Conservation (phyloP, 2,329 filamentous ascomycete genomes). For the Colletotrichum nymphaeae region DNA sequence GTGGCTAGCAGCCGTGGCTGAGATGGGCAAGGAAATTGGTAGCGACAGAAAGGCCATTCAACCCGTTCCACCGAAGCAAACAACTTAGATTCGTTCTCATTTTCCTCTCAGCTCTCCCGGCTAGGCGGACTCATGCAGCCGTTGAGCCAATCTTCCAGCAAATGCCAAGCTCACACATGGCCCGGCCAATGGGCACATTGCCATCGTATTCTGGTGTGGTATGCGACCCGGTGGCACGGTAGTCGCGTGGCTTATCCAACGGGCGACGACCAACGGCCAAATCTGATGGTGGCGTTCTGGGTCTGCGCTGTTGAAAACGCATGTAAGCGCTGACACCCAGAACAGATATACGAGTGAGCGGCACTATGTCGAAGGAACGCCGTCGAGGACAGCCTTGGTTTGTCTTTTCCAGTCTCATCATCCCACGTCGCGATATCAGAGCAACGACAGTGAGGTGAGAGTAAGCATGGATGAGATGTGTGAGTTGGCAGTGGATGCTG, state of each 20-base stretch:
- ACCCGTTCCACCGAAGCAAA: not conserved
- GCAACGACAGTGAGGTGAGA: not conserved
- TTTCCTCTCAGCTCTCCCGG: not conserved
- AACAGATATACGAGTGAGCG: no score
- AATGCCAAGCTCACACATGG: not conserved
- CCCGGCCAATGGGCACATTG: not conserved
- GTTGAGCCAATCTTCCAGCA: no score
- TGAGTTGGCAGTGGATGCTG: not conserved
- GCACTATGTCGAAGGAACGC: no score
- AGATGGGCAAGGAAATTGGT: not conserved
- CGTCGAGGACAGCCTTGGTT: not conserved
- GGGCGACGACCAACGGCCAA: not conserved
- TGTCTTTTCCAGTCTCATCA: not conserved
- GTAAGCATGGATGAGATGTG: constrained; percentile 9
- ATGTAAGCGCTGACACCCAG: not conserved
- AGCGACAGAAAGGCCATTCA: not conserved
- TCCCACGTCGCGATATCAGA: not conserved
- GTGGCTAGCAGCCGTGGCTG: not conserved
- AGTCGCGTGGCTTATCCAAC: not conserved
- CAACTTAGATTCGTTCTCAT: not conserved
- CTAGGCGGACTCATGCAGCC: not conserved
- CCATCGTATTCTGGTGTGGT: not conserved
- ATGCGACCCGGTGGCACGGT: not conserved
- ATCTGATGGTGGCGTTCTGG: not conserved
- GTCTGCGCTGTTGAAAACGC: not conserved